Base-by-base conservation (phyloP, 495 filamentous ascomycete genomes). In the Echria macrotheca region DNA sequence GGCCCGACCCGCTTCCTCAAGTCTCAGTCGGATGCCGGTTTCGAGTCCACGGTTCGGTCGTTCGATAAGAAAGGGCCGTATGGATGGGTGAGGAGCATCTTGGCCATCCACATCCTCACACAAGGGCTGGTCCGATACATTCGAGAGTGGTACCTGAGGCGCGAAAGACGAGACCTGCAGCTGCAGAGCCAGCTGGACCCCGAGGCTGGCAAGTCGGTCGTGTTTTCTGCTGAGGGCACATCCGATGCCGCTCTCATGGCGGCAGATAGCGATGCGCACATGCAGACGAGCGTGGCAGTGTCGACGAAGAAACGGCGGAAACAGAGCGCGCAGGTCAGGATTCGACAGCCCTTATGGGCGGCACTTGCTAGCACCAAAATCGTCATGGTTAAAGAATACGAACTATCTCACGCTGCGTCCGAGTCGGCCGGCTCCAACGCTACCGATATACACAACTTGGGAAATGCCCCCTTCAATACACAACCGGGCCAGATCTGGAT, bases 311-410 rank as follows among this genome's bases (percentile, higher is more conserved):
- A 89, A 72, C 87, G 86, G 66, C 79, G 84, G 64, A 89, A 89
- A 68, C 88, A 95, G 66, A 90, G 86, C 49, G 88, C 86, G 37
- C 86, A 88, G 64, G 89, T 95, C 44, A 75, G 90, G 62, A 90
- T 86, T 58, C 81, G 86, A 47, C 91, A 96, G 70, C 91, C 91
- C 35, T 81, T 96, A 45, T 96, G 91, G 91, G 88, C 91, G 44
- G 91, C 90, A 9, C 79, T 95, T 50, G 91, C 91, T 22, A 93
- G 87, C 65, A 94, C 87, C 46, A 96, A 95, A 68, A 89, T 95
- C 56, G 91, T 90, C 36, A 84, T 95, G 59, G 81, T 91, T 60
- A 90, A 93, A 60, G 90, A 95, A 71, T 91, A 89, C 63, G 89
- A 95, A 61, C 80, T 91, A 67, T 87, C 85, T 46, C 84, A 89